Base-by-base conservation (phyloP, 805 yeast species). In the Ogataea paraovalis region DNA sequence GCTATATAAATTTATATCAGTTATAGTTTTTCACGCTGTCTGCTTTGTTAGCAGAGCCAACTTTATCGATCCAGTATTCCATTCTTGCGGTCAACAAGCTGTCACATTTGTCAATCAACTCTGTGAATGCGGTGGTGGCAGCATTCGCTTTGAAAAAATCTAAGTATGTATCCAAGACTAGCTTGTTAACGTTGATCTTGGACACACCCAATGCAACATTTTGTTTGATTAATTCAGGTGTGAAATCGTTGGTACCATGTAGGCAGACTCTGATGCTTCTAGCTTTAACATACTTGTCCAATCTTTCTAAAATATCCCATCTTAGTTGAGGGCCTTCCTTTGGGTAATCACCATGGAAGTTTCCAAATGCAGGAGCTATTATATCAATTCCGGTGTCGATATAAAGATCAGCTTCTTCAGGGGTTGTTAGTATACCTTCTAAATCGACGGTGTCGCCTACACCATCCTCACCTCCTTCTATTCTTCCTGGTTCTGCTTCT, bases 401-500 rank as follows among this genome's bases (percentile, higher is more conserved):
- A 36, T 66, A 67, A 23, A 54, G 50, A 2, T 52, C 51, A 1
- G 71, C 71, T 23, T 56, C 61, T 39, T 63, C 67, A 22, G 68
- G 66, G 39, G 67, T 61, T 13, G 69, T 64, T 37, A 66, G 52
- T 28, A 67, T 57, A 4, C 67, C 68, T 43, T 69, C 69, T 53
- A 51, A 50, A 45, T 45, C 61, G 14, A 32, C 65, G 43, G 51
- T 54, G 33, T 53, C 56, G 39, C 42, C 28, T 25, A 67, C 63
- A 12, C 72, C 72, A 53, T 69, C 73, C 46, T 67, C 72, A 13
- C 66, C 65, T 8, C 72, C 73, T 50, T 64, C 67, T 42, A 68
- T 69, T 46, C 73, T 59, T 32, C 71, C 72, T 40, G 69, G 64
- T 51, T 67, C 72, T 6, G 72, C 72, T 50, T 68, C 72, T 12